A percentile compares a stretch with the other conserved stretches of the same genome.
These are phyloP conservation scores for Yamadazyma sp. DNA, from an alignment of 805 yeast genomes.

Conservation along the genomic window DNA sequence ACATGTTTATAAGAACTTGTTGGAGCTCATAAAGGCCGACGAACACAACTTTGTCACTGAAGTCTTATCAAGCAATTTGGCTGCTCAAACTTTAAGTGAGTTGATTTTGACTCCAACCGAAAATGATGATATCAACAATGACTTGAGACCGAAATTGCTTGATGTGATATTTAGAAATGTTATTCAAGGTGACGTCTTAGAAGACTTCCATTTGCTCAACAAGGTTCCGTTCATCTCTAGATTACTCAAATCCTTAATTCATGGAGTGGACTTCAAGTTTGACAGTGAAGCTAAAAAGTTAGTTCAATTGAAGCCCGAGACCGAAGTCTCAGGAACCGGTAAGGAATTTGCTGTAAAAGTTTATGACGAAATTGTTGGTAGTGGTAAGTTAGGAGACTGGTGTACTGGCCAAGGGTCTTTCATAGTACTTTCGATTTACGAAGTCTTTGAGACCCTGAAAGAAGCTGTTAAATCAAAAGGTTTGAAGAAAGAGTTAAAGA, in stretches of 20 bases:
- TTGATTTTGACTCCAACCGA: slow-evolving; percentile 49
- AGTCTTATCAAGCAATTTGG: slow-evolving; percentile 66
- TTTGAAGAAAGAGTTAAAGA: slow-evolving; percentile 50
- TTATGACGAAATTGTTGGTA: slow-evolving; percentile 51
- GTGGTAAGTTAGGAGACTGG: slow-evolving; percentile 59
- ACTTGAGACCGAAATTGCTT: slow-evolving; percentile 49
- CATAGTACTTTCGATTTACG: slow-evolving; percentile 77
- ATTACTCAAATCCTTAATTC: slow-evolving; percentile 71
- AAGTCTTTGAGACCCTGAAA: slow-evolving; percentile 47
- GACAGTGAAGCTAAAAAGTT: slow-evolving; percentile 48
- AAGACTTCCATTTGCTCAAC: slow-evolving; percentile 65
- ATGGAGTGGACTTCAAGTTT: slow-evolving; percentile 81
- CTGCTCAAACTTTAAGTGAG: slow-evolving; percentile 82
- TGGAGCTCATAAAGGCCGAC: slow-evolving; percentile 23
- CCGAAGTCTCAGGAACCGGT: slow-evolving; percentile 50
- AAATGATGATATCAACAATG: slow-evolving; percentile 37
- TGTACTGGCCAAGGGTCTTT: slow-evolving; percentile 68
- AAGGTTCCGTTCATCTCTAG: slow-evolving; percentile 71
- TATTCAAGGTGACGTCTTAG: slow-evolving; percentile 63
- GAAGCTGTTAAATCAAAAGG: slow-evolving; percentile 24
- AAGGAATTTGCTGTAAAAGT: slow-evolving; percentile 57
- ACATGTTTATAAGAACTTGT: slow-evolving; percentile 54
- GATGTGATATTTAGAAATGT: slow-evolving; percentile 54
- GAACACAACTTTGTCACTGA: slow-evolving; percentile 45
- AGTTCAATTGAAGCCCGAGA: slow-evolving; percentile 41